Conservation (phyloP, 139 green algal species). For the Tetradesmus lagerheimii region DNA sequence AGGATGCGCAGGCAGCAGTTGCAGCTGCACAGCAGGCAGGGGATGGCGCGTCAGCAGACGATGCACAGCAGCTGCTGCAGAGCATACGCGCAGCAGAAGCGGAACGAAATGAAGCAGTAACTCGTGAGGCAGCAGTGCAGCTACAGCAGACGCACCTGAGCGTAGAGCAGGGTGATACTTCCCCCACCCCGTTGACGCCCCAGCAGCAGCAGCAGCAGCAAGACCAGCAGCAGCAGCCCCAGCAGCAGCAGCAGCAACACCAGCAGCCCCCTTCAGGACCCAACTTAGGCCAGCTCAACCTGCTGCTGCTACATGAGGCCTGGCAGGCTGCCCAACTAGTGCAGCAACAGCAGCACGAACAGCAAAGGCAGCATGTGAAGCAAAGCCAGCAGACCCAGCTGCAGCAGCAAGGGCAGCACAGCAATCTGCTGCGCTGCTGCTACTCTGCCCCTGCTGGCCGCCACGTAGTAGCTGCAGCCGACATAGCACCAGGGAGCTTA, state of each 20-base stretch:
- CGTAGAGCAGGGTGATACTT: no score
- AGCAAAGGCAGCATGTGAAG: neutral
- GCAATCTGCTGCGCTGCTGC: neutral
- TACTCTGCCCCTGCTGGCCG: neutral
- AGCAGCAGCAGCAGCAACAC: constrained; percentile 5
- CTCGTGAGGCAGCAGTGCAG: neutral
- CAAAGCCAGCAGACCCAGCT: neutral
- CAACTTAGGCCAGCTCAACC: neutral
- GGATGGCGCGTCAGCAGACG: neutral
- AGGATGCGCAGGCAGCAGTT: neutral
- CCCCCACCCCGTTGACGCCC: neutral
- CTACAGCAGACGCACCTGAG: neutral
- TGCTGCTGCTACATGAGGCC: constrained; percentile 1
- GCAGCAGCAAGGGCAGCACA: constrained; percentile 26
- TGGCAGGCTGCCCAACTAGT: neutral
- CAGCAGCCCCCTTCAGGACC: neutral
- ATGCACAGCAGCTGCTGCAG: neutral
- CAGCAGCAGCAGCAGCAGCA: constrained; percentile 2
- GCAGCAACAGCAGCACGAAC: neutral
- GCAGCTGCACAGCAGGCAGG: constrained; percentile 10
- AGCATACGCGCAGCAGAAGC: neutral
- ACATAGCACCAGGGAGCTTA: neutral
- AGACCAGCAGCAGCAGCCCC: constrained; percentile 11
- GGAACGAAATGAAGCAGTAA: neutral
- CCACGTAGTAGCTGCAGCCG: constrained; percentile 4